Base-by-base conservation (phyloP, 1,139 yeast genomes). In the Meyerozyma smithsonii region DNA sequence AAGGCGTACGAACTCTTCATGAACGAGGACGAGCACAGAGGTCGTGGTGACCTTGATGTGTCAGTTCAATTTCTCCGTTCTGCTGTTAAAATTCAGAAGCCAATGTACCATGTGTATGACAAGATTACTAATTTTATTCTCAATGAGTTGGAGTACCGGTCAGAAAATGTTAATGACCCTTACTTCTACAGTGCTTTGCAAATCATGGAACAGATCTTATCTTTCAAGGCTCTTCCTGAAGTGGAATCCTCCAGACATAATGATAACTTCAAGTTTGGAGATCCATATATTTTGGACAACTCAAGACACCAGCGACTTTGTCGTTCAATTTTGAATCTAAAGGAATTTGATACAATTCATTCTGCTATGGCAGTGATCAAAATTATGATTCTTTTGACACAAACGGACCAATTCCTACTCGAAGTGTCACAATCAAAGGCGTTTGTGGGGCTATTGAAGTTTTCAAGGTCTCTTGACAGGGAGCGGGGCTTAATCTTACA, bases 151-250 rank as follows among this genome's bases (percentile, higher is more conserved):
- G 58, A 55, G 2, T 24, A 28, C 19, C 18, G 39, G 5, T 59
- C 69, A 0, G 61, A 63, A 24, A 51, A 58, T 37, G 64, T 66
- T 1, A 64, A 72, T 43, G 57, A 67, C 18, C 58, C 64, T 3
- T 81, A 81, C 77, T 74, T 76, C 49, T 68, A 76, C 1, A 66
- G 70, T 41, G 72, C 76, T 0, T 55, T 83, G 37, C 57, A 65
- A 11, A 67, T 77, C 3, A 64, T 75, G 38, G 81, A 76, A 36
- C 74, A 71, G 35, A 56, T 76, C 7, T 49, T 80, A 36, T 63
- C 77, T 1, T 70, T 64, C 37, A 64, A 73, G 6, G 66, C 63
- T 35, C 53, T 74, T 2, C 81, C 81, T 1, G 48, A 45, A 7
- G 50, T 59, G 0, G 61, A 55, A 37, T 40, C 36, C 4, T 32